phyloP scores from a whole-genome alignment of 768 basidiomycete genomes.

The Hydnomerulius pinastri region DNA sequence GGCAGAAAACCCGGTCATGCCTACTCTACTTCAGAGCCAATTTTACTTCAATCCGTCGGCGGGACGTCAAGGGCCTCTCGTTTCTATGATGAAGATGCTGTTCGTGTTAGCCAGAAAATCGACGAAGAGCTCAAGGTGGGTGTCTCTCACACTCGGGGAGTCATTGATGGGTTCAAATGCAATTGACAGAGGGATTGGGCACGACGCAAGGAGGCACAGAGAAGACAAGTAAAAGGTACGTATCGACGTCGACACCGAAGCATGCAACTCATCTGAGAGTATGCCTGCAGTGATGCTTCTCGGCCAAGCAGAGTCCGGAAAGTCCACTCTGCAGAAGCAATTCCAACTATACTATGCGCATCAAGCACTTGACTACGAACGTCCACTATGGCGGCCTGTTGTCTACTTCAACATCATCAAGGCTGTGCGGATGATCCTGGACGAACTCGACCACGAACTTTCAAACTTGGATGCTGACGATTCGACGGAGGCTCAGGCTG shows the following conservation, averaged over 20 bases:
- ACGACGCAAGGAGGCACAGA: slow-evolving; percentile 45
- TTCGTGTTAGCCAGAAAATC: slow-evolving; percentile 50
- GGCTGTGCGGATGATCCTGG: slow-evolving; percentile 72
- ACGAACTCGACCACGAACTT: slow-evolving; percentile 66
- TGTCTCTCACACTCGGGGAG: slow-evolving; percentile 1
- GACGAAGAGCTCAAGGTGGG: slow-evolving; percentile 58
- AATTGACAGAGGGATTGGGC: slow-evolving; percentile 48
- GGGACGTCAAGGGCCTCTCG: slow-evolving; percentile 31
- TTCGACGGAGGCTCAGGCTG: slow-evolving; percentile 33
- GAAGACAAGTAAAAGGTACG: slow-evolving; percentile 56
- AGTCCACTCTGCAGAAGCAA: slow-evolving; percentile 84
- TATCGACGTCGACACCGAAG: not conserved
- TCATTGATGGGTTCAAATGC: slow-evolving; percentile 4
- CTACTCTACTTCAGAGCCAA: slow-evolving; percentile 33
- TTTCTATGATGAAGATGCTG: slow-evolving; percentile 45
- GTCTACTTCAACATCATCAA: slow-evolving; percentile 86
- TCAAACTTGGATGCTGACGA: slow-evolving; percentile 29
- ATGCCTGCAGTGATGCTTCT: slow-evolving; percentile 61
- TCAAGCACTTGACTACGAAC: slow-evolving; percentile 65
- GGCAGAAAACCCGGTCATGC: slow-evolving; percentile 29
- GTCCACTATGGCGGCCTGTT: slow-evolving; percentile 75
- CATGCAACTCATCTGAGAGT: slow-evolving; percentile 6
- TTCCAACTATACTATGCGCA: slow-evolving; percentile 82
- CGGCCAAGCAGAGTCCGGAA: slow-evolving; percentile 80
- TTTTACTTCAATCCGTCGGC: slow-evolving; percentile 33